Base-by-base conservation (phyloP, 2,329 filamentous ascomycete species). In the Calonectria hongkongensis region DNA sequence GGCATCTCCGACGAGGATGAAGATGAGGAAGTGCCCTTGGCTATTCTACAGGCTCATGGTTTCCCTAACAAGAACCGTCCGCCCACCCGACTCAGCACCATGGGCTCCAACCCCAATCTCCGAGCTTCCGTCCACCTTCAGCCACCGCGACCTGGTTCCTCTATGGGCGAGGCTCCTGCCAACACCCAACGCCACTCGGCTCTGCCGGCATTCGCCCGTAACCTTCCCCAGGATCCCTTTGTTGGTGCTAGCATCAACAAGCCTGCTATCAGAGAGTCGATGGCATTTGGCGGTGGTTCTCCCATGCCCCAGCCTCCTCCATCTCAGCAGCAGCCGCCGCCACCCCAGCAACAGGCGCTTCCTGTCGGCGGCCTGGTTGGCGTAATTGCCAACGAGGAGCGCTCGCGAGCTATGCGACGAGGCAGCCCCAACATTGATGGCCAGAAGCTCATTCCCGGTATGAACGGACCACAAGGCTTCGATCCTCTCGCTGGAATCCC, bases 21-120 rank as follows among this genome's bases (percentile, higher is more conserved):
- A 63, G 95, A 98, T 78, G 95, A 98, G 71, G 95, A 98, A 79
- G 90, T 98, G 15, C 95, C 95, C 0, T 86, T 98, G 48, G 95
- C 93, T 15, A 97, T 98, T 76, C 87, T 98, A 25, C 94, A 95
- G 68, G 95, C 95, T 2, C 95, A 98, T 82, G 95, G 95, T 2
- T 98, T 98, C 79, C 95, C 95, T 0, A 92, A 89, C 83, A 95
- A 92, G 84, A 93, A 91, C 78, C 91, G 94, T 21, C 93, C 95
- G 16, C 95, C 95, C 1, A 92, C 90, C 30, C 90, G 91, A 54
- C 87, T 95, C 30, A 89, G 86, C 75, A 89, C 87, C 70, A 90
- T 91, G 80, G 90, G 89, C 74, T 94, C 94, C 16, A 94, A 94
- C 81, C 92, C 92, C 1, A 95, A 95, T 77, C 85, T 96, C 58